These are phyloP conservation scores for Actinomucor elegans DNA, from an alignment of 371 early-diverging fungal species.

Conservation along the genomic window DNA sequence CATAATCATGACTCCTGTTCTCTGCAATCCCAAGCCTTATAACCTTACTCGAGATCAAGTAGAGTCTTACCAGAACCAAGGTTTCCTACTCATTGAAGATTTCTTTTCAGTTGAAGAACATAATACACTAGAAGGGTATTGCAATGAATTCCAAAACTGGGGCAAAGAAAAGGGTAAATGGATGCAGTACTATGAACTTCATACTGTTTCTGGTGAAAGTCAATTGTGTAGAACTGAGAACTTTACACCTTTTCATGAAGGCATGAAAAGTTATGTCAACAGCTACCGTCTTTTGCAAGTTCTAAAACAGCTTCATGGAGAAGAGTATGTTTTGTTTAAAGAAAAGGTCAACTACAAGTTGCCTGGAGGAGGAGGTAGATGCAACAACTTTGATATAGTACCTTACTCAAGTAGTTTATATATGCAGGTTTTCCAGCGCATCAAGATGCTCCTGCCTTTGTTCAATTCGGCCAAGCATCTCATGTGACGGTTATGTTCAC, in stretches of 20 bases:
- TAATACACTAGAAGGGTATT: constrained; percentile 29
- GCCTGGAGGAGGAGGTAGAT: constrained; percentile 54
- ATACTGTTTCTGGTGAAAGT: constrained; percentile 33
- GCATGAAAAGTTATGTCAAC: constrained; percentile 38
- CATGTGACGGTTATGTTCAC: constrained; percentile 59
- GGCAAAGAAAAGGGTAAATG: constrained; percentile 55
- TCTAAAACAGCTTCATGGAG: constrained; percentile 45
- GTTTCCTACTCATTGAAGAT: constrained; percentile 53
- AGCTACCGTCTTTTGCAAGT: constrained; percentile 41
- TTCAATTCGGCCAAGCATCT: constrained; percentile 50
- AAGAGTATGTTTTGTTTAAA: constrained; percentile 56
- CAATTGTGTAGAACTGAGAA: constrained; percentile 60
- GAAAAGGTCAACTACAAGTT: constrained; percentile 62
- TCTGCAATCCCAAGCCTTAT: constrained; percentile 28
- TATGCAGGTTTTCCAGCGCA: constrained; percentile 53
- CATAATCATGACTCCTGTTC: constrained; percentile 6
- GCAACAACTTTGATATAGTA: neutral
- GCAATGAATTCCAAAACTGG: constrained; percentile 46
- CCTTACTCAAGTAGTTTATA: too few species aligned
- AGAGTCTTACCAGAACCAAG: constrained; percentile 38
- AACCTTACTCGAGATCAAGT: constrained; percentile 39
- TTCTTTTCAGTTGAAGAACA: constrained; percentile 47
- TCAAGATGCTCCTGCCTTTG: constrained; percentile 60
- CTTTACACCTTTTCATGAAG: constrained; percentile 51
- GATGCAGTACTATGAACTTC: constrained; percentile 62